Percentiles rank a stretch among this genome's conserved stretches.
Conservation (phyloP, 768 basidiomycete genomes). For the Phanerochaete sordida region DNA sequence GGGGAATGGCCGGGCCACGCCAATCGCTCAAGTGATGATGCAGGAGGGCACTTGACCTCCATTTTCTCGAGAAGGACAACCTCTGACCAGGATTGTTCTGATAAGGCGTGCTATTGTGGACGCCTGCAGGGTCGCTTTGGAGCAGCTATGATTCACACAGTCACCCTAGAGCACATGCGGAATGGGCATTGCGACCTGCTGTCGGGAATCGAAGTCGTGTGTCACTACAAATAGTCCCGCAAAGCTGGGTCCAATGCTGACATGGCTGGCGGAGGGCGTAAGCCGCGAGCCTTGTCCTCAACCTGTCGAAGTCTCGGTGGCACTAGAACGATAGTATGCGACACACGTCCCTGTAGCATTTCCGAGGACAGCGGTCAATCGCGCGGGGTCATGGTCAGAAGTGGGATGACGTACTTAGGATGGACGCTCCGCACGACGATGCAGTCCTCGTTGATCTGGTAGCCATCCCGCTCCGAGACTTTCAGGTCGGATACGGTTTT, state of each 20-base stretch:
- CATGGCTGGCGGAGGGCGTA: not conserved
- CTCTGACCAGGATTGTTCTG: not conserved
- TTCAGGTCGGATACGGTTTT: not conserved
- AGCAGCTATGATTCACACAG: too few relatives aligned
- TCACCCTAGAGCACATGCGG: too few relatives aligned
- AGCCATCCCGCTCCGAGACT: not conserved
- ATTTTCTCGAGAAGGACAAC: not conserved
- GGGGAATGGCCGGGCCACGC: not conserved
- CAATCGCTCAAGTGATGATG: not conserved
- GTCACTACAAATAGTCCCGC: not conserved
- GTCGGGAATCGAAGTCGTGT: not conserved
- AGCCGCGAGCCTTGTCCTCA: not conserved
- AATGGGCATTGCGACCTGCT: not conserved
- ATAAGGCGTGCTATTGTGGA: not conserved
- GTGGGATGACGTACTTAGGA: not conserved
- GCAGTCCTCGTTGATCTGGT: conserved; percentile 1
- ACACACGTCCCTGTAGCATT: not conserved
- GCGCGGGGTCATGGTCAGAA: not conserved
- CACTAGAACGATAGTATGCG: not conserved
- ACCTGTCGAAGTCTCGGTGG: not conserved
- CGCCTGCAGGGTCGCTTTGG: not conserved
- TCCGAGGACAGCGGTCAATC: not conserved
- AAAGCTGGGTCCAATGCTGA: not conserved
- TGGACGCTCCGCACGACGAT: not conserved
- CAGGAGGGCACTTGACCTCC: not conserved